These are phyloP conservation scores for Podospora bellae-mahoneyi DNA, from an alignment of 495 filamentous ascomycete species.

Conservation along the genomic window DNA sequence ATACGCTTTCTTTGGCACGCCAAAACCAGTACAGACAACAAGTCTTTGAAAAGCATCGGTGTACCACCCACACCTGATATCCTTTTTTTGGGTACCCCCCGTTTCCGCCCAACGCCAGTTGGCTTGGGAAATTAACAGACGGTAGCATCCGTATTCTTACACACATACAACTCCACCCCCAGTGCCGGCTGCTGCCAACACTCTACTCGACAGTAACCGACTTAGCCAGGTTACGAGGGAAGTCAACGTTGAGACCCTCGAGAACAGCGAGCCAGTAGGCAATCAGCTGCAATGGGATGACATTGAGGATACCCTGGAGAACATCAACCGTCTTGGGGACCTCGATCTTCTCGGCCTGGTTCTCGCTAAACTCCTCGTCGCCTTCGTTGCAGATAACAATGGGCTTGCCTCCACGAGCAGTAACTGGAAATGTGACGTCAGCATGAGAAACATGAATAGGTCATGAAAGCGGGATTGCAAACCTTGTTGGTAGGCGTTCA, in stretches of 20 bases:
- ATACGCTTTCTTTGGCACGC: slow-evolving; percentile 6
- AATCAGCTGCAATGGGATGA: slow-evolving; percentile 95
- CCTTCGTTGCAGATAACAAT: slow-evolving; percentile 96
- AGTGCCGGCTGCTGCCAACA: not conserved
- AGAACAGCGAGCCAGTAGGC: slow-evolving; percentile 97
- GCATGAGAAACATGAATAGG: slow-evolving; percentile 4
- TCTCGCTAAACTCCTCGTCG: slow-evolving; percentile 83
- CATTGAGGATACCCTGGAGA: slow-evolving; percentile 93
- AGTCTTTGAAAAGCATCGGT: not conserved
- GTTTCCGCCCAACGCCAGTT: not conserved
- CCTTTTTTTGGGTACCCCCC: not conserved
- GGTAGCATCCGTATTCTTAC: not conserved
- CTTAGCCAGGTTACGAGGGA: slow-evolving; percentile 97
- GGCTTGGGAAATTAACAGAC: not conserved
- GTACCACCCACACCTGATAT: not conserved
- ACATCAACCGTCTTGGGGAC: slow-evolving; percentile 93
- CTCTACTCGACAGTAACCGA: slow-evolving; percentile 93
- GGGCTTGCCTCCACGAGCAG: slow-evolving; percentile 87
- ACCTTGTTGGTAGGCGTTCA: slow-evolving; percentile 99
- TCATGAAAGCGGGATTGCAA: slow-evolving; percentile 30
- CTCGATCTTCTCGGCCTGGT: slow-evolving; percentile 92
- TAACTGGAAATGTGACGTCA: slow-evolving; percentile 53
- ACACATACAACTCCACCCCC: not conserved
- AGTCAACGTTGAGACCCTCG: slow-evolving; percentile 95
- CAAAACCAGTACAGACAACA: slow-evolving; percentile 7